Evolutionary conservation across 257 asterid species (phyloP).

Genomic region (Jaltomata sinuosa): DNA sequence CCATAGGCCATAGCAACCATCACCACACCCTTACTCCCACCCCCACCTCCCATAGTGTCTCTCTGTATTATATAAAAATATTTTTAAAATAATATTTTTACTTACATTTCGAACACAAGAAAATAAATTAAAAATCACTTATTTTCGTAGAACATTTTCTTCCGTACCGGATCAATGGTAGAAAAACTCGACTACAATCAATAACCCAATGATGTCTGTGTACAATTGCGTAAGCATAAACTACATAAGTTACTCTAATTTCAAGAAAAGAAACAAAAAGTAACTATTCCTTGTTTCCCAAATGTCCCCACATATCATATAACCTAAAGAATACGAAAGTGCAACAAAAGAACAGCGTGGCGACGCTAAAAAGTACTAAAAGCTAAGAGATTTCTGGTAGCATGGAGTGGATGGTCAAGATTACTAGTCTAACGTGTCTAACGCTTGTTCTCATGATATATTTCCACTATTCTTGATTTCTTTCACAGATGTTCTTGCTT

Average conservation of each 20-base stretch:
- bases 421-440: conserved; percentile 14
- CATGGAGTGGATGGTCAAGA: neutral
- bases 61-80: no score
- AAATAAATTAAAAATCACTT: no score
- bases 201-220: no score
- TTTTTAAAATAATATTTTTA: no score
- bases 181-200: neutral
- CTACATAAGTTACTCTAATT: neutral
- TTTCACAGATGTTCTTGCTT: neutral
- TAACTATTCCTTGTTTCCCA: neutral
- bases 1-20: no score
- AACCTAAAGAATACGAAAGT: neutral
- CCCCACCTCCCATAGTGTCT: no score
- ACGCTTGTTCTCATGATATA: conserved; percentile 17
- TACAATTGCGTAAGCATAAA: no score
- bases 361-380: neutral
- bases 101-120: no score
- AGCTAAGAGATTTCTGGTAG: neutral
- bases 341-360: neutral
- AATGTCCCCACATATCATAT: neutral
- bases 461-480: neutral
- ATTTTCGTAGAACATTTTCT: no score
- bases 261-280: neutral
- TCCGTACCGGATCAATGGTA: no score
- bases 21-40: no score